Evolutionary conservation across 768 basidiomycete genomes (phyloP).

Genomic region (Collybia sp.): DNA sequence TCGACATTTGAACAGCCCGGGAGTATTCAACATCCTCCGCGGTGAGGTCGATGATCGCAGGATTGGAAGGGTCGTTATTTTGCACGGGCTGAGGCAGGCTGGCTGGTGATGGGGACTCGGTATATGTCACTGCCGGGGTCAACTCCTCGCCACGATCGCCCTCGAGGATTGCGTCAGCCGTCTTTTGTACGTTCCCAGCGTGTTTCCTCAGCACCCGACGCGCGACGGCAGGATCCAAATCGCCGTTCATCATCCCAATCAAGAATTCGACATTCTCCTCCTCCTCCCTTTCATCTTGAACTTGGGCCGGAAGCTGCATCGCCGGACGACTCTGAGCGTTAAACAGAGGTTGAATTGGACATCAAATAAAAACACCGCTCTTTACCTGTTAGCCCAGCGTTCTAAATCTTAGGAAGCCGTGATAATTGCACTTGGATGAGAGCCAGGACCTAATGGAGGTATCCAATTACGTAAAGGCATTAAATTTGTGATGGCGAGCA

Average conservation of each 20-base stretch:
- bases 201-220: slow-evolving; percentile 56
- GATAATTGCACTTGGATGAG: no score
- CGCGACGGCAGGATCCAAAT: slow-evolving; percentile 39
- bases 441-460: no score
- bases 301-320: no score
- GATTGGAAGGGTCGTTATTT: slow-evolving; percentile 10
- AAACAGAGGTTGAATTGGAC: no score
- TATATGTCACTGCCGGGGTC: slow-evolving; percentile 14
- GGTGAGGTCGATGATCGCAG: slow-evolving; percentile 57
- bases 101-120: slow-evolving; percentile 6
- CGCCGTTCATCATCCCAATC: slow-evolving; percentile 27
- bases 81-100: neutral
- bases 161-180: slow-evolving; percentile 48
- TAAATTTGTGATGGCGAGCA: no score
- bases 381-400: no score
- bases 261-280: slow-evolving; percentile 26
- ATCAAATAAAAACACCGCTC: no score
- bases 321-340: no score
- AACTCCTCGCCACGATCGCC: slow-evolving; percentile 41
- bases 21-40: slow-evolving; percentile 48
- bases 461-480: no score
- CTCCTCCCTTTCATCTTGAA: slow-evolving; percentile 22
- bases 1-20: slow-evolving; percentile 49
- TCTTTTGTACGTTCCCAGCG: slow-evolving; percentile 53
- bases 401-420: no score